Conservation (phyloP, 768 basidiomycete genomes). For the Cystofilobasidium capitatum region DNA sequence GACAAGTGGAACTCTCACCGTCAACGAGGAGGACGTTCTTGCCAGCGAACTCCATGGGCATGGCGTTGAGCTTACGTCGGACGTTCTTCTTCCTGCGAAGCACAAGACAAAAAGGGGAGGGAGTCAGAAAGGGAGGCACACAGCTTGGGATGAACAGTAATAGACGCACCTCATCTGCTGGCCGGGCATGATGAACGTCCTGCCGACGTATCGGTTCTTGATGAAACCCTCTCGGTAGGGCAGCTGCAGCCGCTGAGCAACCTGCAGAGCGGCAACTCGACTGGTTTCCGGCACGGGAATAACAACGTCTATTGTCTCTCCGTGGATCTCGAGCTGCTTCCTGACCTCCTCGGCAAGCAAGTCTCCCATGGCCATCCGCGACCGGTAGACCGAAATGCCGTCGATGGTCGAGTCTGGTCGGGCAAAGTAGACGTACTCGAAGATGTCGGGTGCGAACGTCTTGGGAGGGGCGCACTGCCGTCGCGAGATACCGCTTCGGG, state of each 20-base stretch:
- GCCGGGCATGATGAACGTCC: conserved; percentile 99
- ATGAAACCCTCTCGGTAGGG: conserved; percentile 98
- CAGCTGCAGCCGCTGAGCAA: conserved; percentile 77
- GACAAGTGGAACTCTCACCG: conserved; percentile 47
- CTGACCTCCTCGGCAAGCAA: conserved; percentile 78
- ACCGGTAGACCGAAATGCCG: conserved; percentile 91
- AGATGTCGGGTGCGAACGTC: conserved; percentile 91
- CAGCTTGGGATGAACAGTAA: not conserved
- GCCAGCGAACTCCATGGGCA: conserved; percentile 87
- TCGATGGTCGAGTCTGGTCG: conserved; percentile 96
- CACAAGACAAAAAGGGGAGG: not conserved
- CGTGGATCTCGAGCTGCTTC: conserved; percentile 55
- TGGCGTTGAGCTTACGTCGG: conserved; percentile 87
- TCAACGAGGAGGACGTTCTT: conserved; percentile 95
- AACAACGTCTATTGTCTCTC: conserved; percentile 68
- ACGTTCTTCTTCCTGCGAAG: conserved; percentile 74
- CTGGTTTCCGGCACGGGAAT: conserved; percentile 97
- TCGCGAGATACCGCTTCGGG: conserved; percentile 62
- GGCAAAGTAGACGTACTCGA: conserved; percentile 97
- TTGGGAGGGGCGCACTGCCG: conserved; percentile 61
- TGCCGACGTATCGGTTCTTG: conserved; percentile 95
- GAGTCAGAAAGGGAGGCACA: not conserved
- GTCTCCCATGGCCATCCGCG: conserved; percentile 99
- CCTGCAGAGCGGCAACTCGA: conserved; percentile 86
- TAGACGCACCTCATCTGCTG: conserved; percentile 71